Conservation (phyloP, 179 eudicot genomes). For the Gypsophila paniculata region DNA sequence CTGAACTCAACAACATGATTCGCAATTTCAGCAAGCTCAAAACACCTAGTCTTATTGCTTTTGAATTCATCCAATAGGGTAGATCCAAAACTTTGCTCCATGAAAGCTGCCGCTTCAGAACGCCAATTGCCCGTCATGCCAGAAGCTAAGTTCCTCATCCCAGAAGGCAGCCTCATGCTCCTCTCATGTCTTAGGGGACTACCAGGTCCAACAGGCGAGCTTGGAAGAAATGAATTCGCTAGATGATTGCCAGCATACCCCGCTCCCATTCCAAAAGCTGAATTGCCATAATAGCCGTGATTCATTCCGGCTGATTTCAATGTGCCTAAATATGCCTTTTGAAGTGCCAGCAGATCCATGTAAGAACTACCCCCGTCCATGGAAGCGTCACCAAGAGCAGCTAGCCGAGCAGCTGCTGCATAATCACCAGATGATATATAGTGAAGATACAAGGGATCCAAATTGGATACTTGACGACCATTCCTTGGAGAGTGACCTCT, state of each 20-base stretch:
- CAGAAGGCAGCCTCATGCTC: conserved; percentile 59
- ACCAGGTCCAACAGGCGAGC: conserved; percentile 60
- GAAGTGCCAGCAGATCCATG: conserved; percentile 56
- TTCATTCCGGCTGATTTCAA: conserved; percentile 52
- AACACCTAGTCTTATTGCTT: conserved; percentile 69
- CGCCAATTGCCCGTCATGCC: conserved; percentile 75
- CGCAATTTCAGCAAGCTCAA: conserved; percentile 77
- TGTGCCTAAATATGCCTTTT: conserved; percentile 60
- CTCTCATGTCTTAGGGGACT: conserved; percentile 65
- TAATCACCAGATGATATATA: conserved; percentile 38
- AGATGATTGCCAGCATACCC: conserved; percentile 71
- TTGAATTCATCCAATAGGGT: conserved; percentile 84
- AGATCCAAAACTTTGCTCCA: conserved; percentile 68
- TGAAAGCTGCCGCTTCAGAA: conserved; percentile 48
- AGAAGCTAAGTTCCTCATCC: conserved; percentile 66
- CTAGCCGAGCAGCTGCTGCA: conserved; percentile 40
- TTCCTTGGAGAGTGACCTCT: conserved; percentile 30
- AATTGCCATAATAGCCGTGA: conserved; percentile 63
- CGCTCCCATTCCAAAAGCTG: conserved; percentile 51
- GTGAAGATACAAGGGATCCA: conserved; percentile 42
- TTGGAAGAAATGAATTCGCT: conserved; percentile 48
- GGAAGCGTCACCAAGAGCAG: conserved; percentile 39
- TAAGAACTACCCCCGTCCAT: conserved; percentile 38
- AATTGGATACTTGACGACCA: conserved; percentile 29
- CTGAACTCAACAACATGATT: conserved; percentile 88